Evolutionary conservation across 1,139 yeast genomes (phyloP).

Genomic region (Suzukiozyma palmioleophila): DNA sequence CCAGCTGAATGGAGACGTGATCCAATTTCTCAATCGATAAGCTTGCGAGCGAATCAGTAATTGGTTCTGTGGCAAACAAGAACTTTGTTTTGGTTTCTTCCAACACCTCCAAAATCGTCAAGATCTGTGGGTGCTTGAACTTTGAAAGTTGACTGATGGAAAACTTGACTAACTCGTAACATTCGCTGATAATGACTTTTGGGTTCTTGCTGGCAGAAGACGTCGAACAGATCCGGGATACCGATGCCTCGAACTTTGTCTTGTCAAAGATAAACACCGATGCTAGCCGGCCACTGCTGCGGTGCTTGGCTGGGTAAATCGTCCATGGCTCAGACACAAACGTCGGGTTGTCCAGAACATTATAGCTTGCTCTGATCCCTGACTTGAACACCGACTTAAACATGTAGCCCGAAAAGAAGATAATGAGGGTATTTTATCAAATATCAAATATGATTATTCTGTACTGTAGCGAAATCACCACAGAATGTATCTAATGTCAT

Average conservation of each 20-base stretch:
- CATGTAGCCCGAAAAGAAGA: constrained; percentile 14
- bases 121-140: constrained; percentile 81
- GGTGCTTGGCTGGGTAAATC: constrained; percentile 76
- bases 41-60: constrained; percentile 55
- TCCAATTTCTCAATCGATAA: constrained; percentile 46
- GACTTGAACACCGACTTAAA: constrained; percentile 44
- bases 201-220: constrained; percentile 36
- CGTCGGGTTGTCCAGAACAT: constrained; percentile 68
- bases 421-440: no score
- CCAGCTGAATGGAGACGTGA: constrained; percentile 77
- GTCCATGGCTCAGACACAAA: constrained; percentile 84
- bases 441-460: no score
- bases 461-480: no score
- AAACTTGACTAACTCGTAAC: constrained; percentile 35
- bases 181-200: constrained; percentile 32
- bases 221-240: constrained; percentile 50
- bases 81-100: constrained; percentile 81
- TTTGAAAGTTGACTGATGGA: constrained; percentile 71
- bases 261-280: constrained; percentile 90
- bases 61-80: constrained; percentile 80
- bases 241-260: constrained; percentile 58
- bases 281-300: constrained; percentile 52
- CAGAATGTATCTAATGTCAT: no score
- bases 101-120: constrained; percentile 78
- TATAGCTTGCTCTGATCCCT: constrained; percentile 72